Evolutionary conservation across 305 asterid genomes (phyloP).

Genomic region (Nicotiana rustica): DNA sequence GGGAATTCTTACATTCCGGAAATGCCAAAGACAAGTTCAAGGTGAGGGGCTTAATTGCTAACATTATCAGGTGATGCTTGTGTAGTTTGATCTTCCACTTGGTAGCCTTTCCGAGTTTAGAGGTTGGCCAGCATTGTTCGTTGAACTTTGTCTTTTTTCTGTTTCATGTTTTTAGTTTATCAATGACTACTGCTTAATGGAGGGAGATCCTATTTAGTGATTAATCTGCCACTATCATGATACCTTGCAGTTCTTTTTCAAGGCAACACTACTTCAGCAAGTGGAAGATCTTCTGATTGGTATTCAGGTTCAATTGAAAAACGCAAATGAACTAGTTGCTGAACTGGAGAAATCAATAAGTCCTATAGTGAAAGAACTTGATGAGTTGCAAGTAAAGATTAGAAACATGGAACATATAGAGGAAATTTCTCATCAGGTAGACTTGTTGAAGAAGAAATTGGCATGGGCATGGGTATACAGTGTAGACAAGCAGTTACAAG

Average conservation of each 20-base stretch:
- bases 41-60: conserved; percentile 51
- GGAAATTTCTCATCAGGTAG: conserved; percentile 75
- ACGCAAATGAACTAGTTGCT: conserved; percentile 68
- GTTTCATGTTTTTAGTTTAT: conserved; percentile 28
- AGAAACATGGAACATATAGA: conserved; percentile 86
- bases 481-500: conserved; percentile 65
- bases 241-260: conserved; percentile 82
- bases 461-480: conserved; percentile 97
- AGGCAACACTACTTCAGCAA: conserved; percentile 96
- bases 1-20: conserved; percentile 97
- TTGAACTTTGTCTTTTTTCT: conserved; percentile 25
- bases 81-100: conserved; percentile 27
- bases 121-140: background rate
- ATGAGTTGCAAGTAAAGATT: conserved; percentile 82
- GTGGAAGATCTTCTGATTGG: conserved; percentile 80
- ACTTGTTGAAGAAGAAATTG: conserved; percentile 70
- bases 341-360: conserved; percentile 75
- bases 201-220: conserved; percentile 22
- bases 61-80: conserved; percentile 16
- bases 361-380: conserved; percentile 78
- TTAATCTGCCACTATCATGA: conserved; percentile 38
- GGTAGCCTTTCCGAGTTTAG: conserved; percentile 19
- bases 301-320: conserved; percentile 61
- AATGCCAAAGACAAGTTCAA: conserved; percentile 90
- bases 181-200: conserved; percentile 23